Evolutionary conservation across 768 basidiomycete species (phyloP).

Genomic region (Lentinula sp.): DNA sequence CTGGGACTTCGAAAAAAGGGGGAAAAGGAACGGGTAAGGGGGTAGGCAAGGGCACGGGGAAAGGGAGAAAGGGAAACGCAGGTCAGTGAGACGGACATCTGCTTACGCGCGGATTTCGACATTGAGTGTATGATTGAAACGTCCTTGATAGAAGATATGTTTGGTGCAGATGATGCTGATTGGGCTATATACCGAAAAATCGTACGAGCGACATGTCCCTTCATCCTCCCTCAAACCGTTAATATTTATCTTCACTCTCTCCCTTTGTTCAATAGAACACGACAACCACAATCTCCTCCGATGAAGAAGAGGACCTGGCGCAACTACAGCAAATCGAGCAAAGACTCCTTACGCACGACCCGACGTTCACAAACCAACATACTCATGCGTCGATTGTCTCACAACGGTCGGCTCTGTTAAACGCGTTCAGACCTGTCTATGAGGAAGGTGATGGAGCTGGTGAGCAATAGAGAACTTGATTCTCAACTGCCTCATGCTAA

Average conservation of each 20-base stretch:
- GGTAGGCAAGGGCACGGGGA: slow-evolving; percentile 56
- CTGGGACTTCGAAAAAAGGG: not conserved
- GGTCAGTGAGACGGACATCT: slow-evolving; percentile 37
- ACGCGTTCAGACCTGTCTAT: slow-evolving; percentile 78
- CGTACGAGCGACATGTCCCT: slow-evolving; percentile 34
- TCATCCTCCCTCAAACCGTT: not conserved
- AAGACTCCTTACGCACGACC: slow-evolving; percentile 79
- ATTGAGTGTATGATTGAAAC: not conserved
- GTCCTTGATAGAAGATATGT: slow-evolving; percentile 68
- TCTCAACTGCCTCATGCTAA: no score
- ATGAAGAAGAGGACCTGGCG: slow-evolving; percentile 84
- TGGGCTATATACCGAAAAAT: slow-evolving; percentile 99
- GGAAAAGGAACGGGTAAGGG: not conserved
- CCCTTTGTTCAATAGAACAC: slow-evolving; percentile 44
- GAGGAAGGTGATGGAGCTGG: slow-evolving; percentile 71
- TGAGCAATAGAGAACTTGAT: slow-evolving; percentile 12
- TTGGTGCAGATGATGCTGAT: slow-evolving; percentile 91
- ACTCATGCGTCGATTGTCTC: slow-evolving; percentile 77
- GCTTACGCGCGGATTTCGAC: not conserved
- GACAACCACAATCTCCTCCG: slow-evolving; percentile 59
- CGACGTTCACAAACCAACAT: slow-evolving; percentile 72
- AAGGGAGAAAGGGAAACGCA: slow-evolving; percentile 76
- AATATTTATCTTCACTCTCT: not conserved
- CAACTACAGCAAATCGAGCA: slow-evolving; percentile 72
- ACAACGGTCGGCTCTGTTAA: slow-evolving; percentile 78